Percentiles rank a stretch among this genome's conserved stretches.
Evolutionary conservation across 345 rosid species (phyloP).

Genomic region (Salix dunnii): DNA sequence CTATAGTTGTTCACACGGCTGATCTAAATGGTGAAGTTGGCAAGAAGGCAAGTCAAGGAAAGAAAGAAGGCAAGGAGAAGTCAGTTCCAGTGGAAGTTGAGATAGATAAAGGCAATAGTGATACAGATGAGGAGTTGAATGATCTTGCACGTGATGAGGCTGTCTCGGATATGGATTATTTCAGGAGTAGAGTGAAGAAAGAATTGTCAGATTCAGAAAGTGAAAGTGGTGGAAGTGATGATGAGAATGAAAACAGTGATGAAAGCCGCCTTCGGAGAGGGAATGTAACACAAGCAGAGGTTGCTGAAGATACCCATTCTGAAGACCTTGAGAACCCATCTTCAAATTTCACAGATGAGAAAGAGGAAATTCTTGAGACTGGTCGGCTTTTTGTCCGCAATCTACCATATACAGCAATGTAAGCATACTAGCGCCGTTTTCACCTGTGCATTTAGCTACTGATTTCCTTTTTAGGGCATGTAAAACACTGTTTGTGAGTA

Average conservation of each 20-base stretch:
- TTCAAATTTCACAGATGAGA: conserved; percentile 31
- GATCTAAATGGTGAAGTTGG: conserved; percentile 20
- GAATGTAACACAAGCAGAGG: conserved; percentile 25
- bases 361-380: conserved; percentile 40
- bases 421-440: conserved; percentile 11
- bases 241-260: conserved; percentile 19
- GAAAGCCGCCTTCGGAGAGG: conserved; percentile 23
- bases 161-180: conserved; percentile 78
- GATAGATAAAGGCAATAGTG: conserved; percentile 21
- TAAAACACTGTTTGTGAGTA: neutral
- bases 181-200: conserved; percentile 80
- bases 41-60: conserved; percentile 20
- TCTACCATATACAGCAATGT: conserved; percentile 76
- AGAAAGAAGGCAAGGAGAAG: conserved; percentile 30
- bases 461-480: neutral
- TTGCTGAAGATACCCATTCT: conserved; percentile 33
- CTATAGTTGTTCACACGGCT: conserved; percentile 32
- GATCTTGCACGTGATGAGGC: conserved; percentile 41
- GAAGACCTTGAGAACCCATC: conserved; percentile 35
- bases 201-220: conserved; percentile 66
- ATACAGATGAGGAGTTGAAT: conserved; percentile 27
- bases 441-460: neutral
- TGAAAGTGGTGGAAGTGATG: conserved; percentile 37
- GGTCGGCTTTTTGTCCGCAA: conserved; percentile 85
- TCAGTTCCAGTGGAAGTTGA: conserved; percentile 21